Conservation (phyloP, 805 yeast genomes). For the Saturnispora serradocipensis region DNA sequence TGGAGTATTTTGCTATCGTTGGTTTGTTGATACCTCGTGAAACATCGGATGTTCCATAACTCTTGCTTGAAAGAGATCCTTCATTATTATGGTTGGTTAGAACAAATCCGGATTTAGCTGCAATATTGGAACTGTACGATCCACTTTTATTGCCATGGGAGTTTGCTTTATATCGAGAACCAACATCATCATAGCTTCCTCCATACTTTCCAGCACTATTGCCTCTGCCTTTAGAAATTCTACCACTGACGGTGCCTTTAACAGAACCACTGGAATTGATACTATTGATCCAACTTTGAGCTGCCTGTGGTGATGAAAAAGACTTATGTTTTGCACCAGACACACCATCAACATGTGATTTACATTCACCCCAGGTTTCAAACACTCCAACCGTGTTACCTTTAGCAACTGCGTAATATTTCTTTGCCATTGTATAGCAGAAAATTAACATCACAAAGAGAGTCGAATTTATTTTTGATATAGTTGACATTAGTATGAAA, state of each 20-base stretch:
- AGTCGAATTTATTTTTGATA: too few relatives aligned
- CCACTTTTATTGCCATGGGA: not conserved
- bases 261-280: constrained; percentile 1
- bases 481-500: too few relatives aligned
- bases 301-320: constrained; percentile 41
- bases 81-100: not conserved
- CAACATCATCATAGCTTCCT: not conserved
- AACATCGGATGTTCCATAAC: not conserved
- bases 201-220: not conserved
- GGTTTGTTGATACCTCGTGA: not conserved
- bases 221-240: not conserved
- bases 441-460: not conserved
- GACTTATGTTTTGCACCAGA: constrained; percentile 49
- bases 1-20: not conserved
- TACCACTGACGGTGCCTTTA: too few relatives aligned
- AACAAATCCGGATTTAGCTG: not conserved
- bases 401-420: constrained; percentile 42
- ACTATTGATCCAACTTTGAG: constrained; percentile 32
- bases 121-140: not conserved
- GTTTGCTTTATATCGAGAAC: not conserved
- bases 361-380: constrained; percentile 49
- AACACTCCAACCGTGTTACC: constrained; percentile 54
- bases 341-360: constrained; percentile 44
- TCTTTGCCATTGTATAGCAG: constrained; percentile 8
- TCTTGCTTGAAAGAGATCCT: not conserved